Evolutionary conservation across 768 basidiomycete genomes (phyloP).

Genomic region (Boletus edulis): DNA sequence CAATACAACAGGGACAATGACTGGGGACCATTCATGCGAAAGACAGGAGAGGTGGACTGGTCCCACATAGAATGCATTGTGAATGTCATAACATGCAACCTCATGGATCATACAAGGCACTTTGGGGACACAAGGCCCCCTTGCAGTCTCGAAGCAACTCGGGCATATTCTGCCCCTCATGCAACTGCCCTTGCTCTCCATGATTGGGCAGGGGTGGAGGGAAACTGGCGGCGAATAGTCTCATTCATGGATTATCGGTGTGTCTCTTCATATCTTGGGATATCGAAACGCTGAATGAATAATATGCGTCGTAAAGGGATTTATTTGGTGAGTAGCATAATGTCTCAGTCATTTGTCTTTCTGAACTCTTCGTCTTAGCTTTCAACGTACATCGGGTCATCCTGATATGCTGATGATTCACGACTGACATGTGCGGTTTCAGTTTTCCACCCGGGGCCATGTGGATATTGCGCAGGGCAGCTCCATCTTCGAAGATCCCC

Average conservation of each 20-base stretch:
- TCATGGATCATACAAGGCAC: slow-evolving; percentile 42
- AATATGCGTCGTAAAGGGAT: slow-evolving; percentile 14
- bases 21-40: slow-evolving; percentile 57
- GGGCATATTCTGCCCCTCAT: slow-evolving; percentile 55
- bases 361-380: slow-evolving; percentile 28
- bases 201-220: slow-evolving; percentile 78
- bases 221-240: slow-evolving; percentile 71
- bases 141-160: slow-evolving; percentile 47
- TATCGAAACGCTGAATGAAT: slow-evolving; percentile 32
- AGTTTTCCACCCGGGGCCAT: slow-evolving; percentile 25
- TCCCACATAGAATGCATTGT: slow-evolving; percentile 58
- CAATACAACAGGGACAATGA: slow-evolving; percentile 49
- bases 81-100: slow-evolving; percentile 51
- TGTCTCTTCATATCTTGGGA: slow-evolving; percentile 3
- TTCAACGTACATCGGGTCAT: slow-evolving; percentile 44
- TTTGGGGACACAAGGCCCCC: slow-evolving; percentile 44
- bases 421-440: neutral
- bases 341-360: neutral
- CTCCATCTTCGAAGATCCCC: slow-evolving; percentile 48
- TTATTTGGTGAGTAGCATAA: slow-evolving; percentile 19
- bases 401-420: neutral
- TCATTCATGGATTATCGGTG: slow-evolving; percentile 81
- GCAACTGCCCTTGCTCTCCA: slow-evolving; percentile 26
- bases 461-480: slow-evolving; percentile 13
- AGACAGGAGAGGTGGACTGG: slow-evolving; percentile 53